These are phyloP conservation scores for Flaveria bidentis DNA, from an alignment of 129 eudicot species.

Conservation along the genomic window DNA sequence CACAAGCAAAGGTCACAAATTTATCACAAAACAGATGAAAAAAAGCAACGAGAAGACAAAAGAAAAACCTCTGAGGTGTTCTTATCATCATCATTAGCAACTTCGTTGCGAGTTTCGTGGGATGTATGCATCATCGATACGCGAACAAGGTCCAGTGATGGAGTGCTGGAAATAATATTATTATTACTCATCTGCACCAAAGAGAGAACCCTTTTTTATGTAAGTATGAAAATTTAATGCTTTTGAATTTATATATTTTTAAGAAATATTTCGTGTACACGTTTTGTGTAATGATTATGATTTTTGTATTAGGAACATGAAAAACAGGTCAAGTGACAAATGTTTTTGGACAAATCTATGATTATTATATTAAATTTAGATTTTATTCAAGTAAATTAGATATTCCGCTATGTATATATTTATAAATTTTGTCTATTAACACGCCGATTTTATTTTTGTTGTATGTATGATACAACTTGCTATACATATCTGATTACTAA, in stretches of 20 bases:
- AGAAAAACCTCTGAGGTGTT: slow-evolving; percentile 41
- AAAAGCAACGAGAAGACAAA: not conserved
- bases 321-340: slow-evolving; percentile 22
- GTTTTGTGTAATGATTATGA: not conserved
- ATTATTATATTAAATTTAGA: not conserved
- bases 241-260: not conserved
- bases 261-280: not conserved
- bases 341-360: not conserved
- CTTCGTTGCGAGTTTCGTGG: slow-evolving; percentile 26
- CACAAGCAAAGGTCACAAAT: slow-evolving; percentile 5
- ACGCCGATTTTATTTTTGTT: no score
- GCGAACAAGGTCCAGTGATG: slow-evolving; percentile 16
- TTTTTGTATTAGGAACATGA: slow-evolving; percentile 10
- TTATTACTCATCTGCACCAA: not conserved
- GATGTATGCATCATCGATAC: slow-evolving; percentile 38
- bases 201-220: not conserved
- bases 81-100: slow-evolving; percentile 16
- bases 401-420: no score
- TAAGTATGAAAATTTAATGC: not conserved
- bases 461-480: no score
- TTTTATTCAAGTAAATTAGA: not conserved
- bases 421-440: no score
- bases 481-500: not conserved
- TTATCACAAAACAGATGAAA: slow-evolving; percentile 1
- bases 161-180: slow-evolving; percentile 11